These are phyloP conservation scores for Dryadomyces sulphureus DNA, from an alignment of 2,329 filamentous ascomycete species.

Conservation along the genomic window DNA sequence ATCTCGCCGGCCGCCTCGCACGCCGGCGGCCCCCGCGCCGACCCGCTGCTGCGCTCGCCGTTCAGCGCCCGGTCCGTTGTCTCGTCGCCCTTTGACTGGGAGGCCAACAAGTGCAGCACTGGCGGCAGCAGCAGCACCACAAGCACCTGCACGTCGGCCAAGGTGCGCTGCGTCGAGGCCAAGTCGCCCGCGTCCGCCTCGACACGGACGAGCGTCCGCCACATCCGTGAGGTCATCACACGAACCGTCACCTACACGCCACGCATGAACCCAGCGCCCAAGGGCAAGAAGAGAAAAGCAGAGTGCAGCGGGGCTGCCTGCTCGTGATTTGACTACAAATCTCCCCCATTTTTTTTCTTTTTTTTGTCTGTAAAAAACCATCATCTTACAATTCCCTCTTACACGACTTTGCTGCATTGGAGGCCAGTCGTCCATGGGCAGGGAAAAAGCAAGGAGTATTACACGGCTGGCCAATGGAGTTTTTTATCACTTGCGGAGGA, in stretches of 20 bases:
- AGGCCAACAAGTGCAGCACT: slow-evolving; percentile 16
- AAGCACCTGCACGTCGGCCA: slow-evolving; percentile 51
- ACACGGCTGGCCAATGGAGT: neutral
- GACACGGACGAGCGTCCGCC: slow-evolving; percentile 43
- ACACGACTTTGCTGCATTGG: neutral
- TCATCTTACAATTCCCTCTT: neutral
- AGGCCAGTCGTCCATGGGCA: neutral
- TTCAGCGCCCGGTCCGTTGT: slow-evolving; percentile 52
- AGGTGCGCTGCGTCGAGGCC: slow-evolving; percentile 46
- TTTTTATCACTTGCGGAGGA: neutral
- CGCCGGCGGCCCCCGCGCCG: slow-evolving; percentile 22
- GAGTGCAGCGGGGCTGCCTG: slow-evolving; percentile 18
- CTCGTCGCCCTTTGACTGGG: slow-evolving; percentile 72
- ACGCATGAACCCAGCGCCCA: slow-evolving; percentile 74
- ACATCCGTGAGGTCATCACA: slow-evolving; percentile 84
- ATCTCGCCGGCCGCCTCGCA: slow-evolving; percentile 39
- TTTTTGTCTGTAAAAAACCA: neutral
- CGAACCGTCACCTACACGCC: slow-evolving; percentile 84
- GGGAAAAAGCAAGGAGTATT: neutral
- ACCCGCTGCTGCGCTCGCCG: slow-evolving; percentile 63
- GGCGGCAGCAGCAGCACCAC: no score
- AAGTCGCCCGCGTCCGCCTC: slow-evolving; percentile 4
- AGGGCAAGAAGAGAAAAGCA: slow-evolving; percentile 77
- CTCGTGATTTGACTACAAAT: neutral
- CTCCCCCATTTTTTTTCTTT: neutral